Percentiles rank a stretch among this genome's conserved stretches.
Evolutionary conservation across 1,284 basidiomycete species (phyloP).

Genomic region (Porogramme epimiltina): DNA sequence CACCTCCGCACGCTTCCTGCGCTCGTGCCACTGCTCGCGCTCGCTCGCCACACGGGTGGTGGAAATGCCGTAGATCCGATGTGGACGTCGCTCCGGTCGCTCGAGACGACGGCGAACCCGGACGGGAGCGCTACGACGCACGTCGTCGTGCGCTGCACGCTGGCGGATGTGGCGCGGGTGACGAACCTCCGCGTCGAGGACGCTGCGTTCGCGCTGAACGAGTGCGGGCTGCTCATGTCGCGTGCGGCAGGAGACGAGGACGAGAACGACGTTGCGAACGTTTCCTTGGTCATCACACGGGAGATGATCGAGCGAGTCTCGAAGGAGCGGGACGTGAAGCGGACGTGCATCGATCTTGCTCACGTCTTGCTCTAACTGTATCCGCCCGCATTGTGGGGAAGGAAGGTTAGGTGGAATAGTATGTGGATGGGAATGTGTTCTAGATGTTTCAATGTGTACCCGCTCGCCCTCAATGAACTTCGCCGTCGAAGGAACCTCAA

Average conservation of each 20-base stretch:
- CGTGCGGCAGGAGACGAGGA: conserved; percentile 13
- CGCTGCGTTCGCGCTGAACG: conserved; percentile 84
- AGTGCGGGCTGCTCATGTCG: conserved; percentile 74
- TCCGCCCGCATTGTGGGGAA: no score
- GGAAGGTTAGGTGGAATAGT: no score
- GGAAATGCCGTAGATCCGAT: conserved; percentile 29
- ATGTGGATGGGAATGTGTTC: no score
- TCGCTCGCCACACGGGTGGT: no score
- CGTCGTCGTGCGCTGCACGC: conserved; percentile 63
- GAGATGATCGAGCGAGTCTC: conserved; percentile 75
- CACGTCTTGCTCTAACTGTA: conserved; percentile 50
- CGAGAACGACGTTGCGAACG: conserved; percentile 35
- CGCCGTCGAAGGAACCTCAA: no score
- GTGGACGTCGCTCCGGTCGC: conserved; percentile 49
- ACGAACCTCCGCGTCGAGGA: conserved; percentile 87
- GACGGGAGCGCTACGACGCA: conserved; percentile 72
- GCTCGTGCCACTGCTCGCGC: no score
- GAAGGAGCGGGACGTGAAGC: conserved; percentile 63
- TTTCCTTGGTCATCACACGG: conserved; percentile 63
- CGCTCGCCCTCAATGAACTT: no score
- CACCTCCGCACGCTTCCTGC: no score
- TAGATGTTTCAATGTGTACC: no score
- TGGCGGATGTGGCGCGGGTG: conserved; percentile 74
- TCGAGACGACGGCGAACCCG: conserved; percentile 55
- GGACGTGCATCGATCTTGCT: conserved; percentile 56